phyloP scores from a whole-genome alignment of 1,284 basidiomycete species.

The Mycosarcoma maydis region DNA sequence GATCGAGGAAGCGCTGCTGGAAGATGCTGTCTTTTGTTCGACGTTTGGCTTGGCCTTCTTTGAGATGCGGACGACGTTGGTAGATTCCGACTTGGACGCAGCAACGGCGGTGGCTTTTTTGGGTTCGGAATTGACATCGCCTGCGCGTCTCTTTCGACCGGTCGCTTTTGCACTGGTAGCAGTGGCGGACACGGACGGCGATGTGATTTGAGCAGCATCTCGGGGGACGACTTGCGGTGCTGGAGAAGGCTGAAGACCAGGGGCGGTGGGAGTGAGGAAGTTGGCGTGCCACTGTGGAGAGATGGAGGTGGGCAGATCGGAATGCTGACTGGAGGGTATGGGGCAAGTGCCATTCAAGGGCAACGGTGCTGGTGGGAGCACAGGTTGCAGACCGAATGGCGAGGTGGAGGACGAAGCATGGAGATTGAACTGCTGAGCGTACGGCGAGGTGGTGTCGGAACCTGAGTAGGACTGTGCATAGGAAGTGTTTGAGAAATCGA shows the following conservation, averaged over 20 bases:
- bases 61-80: constrained; percentile 12
- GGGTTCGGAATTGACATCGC: constrained; percentile 6
- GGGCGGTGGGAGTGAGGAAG: constrained; percentile 22
- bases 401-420: constrained; percentile 24
- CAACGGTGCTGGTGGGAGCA: constrained; percentile 18
- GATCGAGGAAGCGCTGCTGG: constrained; percentile 10
- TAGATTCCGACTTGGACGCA: constrained; percentile 2
- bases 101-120: constrained; percentile 17
- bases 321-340: too few species aligned
- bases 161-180: neutral
- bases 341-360: constrained; percentile 2
- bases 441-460: constrained; percentile 35
- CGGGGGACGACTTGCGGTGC: neutral
- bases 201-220: neutral
- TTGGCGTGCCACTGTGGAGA: constrained; percentile 27
- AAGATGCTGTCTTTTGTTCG: constrained; percentile 9
- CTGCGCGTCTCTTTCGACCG: constrained; percentile 15
- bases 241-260: constrained; percentile 7
- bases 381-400: constrained; percentile 24
- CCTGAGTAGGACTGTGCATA: constrained; percentile 24
- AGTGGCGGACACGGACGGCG: neutral
- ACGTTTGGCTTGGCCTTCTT: constrained; percentile 32
- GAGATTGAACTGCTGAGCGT: constrained; percentile 18
- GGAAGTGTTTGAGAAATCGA: constrained; percentile 20
- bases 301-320: constrained; percentile 1